These are phyloP conservation scores for Lichtheimia ornata DNA, from an alignment of 371 early-diverging fungal genomes.

Conservation along the genomic window DNA sequence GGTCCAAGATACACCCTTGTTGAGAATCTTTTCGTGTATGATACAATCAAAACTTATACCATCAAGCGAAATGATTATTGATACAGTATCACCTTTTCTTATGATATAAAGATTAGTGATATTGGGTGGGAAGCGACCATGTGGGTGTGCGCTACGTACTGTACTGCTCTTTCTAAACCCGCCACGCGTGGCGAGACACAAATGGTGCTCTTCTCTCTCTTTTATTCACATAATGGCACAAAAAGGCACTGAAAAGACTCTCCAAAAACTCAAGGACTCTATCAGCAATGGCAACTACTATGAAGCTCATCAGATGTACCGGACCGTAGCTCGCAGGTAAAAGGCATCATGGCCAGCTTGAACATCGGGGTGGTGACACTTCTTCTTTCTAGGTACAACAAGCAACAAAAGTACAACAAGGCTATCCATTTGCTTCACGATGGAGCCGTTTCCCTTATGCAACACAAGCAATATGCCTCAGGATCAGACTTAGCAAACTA, in stretches of 20 bases:
- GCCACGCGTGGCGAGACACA: too few species aligned
- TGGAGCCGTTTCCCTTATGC: conserved; percentile 76
- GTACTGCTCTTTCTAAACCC: too few species aligned
- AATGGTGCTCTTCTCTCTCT: conserved; percentile 1
- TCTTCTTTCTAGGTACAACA: conserved; percentile 64
- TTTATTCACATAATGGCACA: conserved; percentile 34
- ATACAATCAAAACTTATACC: too few species aligned
- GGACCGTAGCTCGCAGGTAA: conserved; percentile 86
- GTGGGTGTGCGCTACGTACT: too few species aligned
- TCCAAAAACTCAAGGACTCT: conserved; percentile 66
- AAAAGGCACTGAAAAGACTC: conserved; percentile 72
- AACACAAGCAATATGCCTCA: conserved; percentile 80
- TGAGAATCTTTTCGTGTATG: too few species aligned
- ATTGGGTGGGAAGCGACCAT: too few species aligned
- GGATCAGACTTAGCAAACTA: conserved; percentile 84
- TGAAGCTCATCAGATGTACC: conserved; percentile 93
- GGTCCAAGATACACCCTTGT: too few species aligned
- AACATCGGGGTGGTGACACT: background rate
- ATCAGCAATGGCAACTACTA: conserved; percentile 86
- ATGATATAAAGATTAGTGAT: too few species aligned
- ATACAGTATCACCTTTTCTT: too few species aligned
- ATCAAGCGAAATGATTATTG: too few species aligned
- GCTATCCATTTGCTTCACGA: conserved; percentile 80
- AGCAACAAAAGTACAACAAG: conserved; percentile 77
- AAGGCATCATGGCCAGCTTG: background rate